Base-by-base conservation (phyloP, 106 monocot genomes). In the Cymbidium sinense region DNA sequence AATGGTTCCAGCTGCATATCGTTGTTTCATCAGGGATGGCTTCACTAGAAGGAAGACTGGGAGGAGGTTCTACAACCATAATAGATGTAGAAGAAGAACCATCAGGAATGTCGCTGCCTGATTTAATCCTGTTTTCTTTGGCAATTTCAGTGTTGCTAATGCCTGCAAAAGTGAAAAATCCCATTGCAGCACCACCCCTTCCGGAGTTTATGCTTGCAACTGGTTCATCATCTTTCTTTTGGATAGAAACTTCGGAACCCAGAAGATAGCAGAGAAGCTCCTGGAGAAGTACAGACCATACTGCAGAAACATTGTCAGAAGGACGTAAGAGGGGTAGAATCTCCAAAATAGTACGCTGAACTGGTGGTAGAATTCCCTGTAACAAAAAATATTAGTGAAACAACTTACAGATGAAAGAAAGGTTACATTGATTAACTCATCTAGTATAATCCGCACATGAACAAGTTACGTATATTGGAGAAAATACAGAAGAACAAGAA, bases 271-370 rank as follows among this genome's bases (percentile, higher is more conserved):
- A 75, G 34, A 95, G 81, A 30, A 99, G 81, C 47, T 87, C 86
- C 52, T 34, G 72, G 47, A 99, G 82, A 77, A 91, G 77, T 2
- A 62, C 73, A 41, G 86, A 50, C 99, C 99, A 99, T 85, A 91
- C 84, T 70, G 86, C 87, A 81, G 88, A 79, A 52, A 99, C 70
- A 85, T 82, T 75, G 25, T 86, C 77, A 36, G 85, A 75, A 70
- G 99, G 99, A 47, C 86, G 83, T 31, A 99, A 44, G 72, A 87
- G 79, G 58, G 92, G 99, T 81, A 95, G 43, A 82, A 95, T 88
- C 75, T 99, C 92, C 74, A 99, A 80, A 73, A 99, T 82, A 41
- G 90, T 89, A 36, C 89, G 84, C 74, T 99, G 92, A 39, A 99
- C 78, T 28, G 87, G 83, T 43, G 82, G 83, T 79, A 93, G 55